Percentiles rank a stretch among this genome's conserved stretches.
phyloP scores from a whole-genome alignment of 768 basidiomycete genomes.

The Wakefieldia striispora region DNA sequence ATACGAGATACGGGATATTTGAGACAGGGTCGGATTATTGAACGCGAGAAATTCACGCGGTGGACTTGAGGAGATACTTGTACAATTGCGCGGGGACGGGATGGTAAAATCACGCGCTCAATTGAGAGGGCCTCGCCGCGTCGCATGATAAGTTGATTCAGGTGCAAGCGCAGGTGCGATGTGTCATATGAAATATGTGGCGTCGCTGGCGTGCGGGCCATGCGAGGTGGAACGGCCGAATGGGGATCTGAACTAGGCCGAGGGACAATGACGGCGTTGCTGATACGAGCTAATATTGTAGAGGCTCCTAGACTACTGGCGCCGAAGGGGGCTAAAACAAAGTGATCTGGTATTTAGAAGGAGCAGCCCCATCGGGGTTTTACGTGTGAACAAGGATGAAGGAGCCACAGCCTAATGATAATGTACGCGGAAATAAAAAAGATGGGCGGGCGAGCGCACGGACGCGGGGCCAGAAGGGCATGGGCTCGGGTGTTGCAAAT shows the following conservation, averaged over 20 bases:
- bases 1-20: not conserved
- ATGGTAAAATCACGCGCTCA: slow-evolving; percentile 7
- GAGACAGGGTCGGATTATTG: slow-evolving; percentile 16
- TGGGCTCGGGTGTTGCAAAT: slow-evolving; percentile 26
- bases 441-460: slow-evolving; percentile 11
- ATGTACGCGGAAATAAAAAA: slow-evolving; percentile 27
- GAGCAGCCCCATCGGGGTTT: slow-evolving; percentile 16
- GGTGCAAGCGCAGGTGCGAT: not conserved
- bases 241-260: not conserved
- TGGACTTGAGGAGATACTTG: slow-evolving; percentile 13
- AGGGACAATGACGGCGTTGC: not conserved
- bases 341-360: slow-evolving; percentile 13
- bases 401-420: slow-evolving; percentile 9
- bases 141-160: no score
- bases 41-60: slow-evolving; percentile 16
- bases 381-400: slow-evolving; percentile 26
- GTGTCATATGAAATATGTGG: slow-evolving; percentile 25
- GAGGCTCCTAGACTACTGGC: slow-evolving; percentile 16
- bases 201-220: slow-evolving; percentile 16
- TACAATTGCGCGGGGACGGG: slow-evolving; percentile 9
- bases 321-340: slow-evolving; percentile 21
- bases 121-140: no score
- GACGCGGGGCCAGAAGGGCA: slow-evolving; percentile 20
- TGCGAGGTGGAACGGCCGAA: slow-evolving; percentile 6
- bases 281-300: slow-evolving; percentile 7